Percentiles rank a stretch among this genome's conserved stretches.
Evolutionary conservation across 441 rosid genomes (phyloP).

Genomic region (Isatis lusitanica): DNA sequence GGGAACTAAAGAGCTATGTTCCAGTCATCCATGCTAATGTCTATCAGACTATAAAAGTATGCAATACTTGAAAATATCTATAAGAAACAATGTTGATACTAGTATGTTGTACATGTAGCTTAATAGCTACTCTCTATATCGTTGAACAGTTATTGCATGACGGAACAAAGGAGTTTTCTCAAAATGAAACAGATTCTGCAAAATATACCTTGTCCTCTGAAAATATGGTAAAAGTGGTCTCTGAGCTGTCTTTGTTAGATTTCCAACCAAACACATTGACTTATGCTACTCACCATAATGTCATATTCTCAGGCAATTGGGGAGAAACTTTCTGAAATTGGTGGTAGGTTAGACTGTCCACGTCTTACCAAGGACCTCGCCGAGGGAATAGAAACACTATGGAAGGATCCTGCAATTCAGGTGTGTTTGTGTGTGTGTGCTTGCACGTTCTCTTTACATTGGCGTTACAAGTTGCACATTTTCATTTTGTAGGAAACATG

Average conservation of each 20-base stretch:
- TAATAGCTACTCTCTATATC: constrained; percentile 30
- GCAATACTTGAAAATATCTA: constrained; percentile 38
- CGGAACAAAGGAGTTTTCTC: constrained; percentile 93
- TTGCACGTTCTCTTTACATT: neutral
- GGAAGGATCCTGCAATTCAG: constrained; percentile 96
- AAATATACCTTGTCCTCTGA: constrained; percentile 63
- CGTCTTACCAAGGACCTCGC: constrained; percentile 74
- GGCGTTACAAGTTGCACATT: neutral
- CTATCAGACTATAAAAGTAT: constrained; percentile 97
- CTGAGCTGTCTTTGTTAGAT: constrained; percentile 1
- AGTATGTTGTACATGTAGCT: constrained; percentile 27
- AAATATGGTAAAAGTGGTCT: constrained; percentile 59
- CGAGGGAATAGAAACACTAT: constrained; percentile 68
- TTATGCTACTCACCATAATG: neutral
- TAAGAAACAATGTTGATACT: neutral
- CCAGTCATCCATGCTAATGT: constrained; percentile 96
- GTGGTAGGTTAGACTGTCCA: constrained; percentile 75
- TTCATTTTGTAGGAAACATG: constrained; percentile 69
- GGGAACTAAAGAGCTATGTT: constrained; percentile 82
- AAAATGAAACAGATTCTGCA: constrained; percentile 65
- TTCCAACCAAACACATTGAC: neutral
- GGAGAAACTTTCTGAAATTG: constrained; percentile 78
- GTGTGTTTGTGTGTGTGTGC: constrained; percentile 32
- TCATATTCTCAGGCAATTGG: constrained; percentile 60
- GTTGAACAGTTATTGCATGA: constrained; percentile 76